These are phyloP conservation scores for Myrica gale DNA, from an alignment of 306 rosid genomes.

Conservation along the genomic window DNA sequence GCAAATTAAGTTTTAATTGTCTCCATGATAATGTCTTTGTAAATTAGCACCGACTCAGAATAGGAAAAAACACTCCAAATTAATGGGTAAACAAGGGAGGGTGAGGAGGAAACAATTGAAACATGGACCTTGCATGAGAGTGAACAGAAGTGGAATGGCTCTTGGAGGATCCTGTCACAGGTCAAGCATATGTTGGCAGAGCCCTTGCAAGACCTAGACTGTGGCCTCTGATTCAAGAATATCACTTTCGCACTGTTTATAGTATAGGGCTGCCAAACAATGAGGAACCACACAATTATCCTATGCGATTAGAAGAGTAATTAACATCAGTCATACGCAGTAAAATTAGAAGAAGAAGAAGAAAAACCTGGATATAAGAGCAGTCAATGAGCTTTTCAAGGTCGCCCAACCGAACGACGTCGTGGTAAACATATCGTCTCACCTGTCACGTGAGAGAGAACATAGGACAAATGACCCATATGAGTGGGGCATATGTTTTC, in stretches of 20 bases:
- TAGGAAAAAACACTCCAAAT: background rate
- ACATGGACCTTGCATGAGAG: conserved; percentile 88
- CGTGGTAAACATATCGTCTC: conserved; percentile 93
- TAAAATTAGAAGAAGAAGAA: no score
- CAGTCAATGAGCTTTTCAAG: conserved; percentile 89
- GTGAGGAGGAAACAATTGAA: background rate
- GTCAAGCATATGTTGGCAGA: conserved; percentile 76
- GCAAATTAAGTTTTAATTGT: background rate
- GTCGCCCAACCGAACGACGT: conserved; percentile 84
- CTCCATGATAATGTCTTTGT: background rate
- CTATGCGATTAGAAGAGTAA: background rate
- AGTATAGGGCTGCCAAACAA: conserved; percentile 73
- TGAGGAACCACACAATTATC: background rate
- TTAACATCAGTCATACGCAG: background rate
- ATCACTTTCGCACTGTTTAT: conserved; percentile 92
- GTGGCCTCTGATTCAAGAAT: conserved; percentile 91
- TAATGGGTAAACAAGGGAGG: background rate
- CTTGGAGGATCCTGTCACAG: conserved; percentile 91
- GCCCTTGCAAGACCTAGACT: conserved; percentile 71
- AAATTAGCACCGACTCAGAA: background rate
- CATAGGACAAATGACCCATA: background rate
- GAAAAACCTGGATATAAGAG: conserved; percentile 73
- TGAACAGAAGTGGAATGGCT: conserved; percentile 87
- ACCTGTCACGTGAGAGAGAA: conserved; percentile 47
- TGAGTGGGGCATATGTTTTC: background rate